Conservation (phyloP, 768 basidiomycete species). For the Termitomyces sp. region DNA sequence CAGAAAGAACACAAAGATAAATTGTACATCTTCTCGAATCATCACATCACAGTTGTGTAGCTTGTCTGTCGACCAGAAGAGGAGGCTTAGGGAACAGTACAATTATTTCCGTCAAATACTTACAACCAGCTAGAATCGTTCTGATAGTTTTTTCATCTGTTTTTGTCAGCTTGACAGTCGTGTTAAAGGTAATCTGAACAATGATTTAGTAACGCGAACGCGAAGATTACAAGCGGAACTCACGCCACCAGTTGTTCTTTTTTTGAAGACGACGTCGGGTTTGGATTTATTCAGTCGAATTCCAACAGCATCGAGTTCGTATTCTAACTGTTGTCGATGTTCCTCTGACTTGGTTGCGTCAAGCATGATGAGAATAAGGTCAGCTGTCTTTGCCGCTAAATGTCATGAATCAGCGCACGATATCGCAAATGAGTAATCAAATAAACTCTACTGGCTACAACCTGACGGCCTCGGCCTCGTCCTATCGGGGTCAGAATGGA, state of each 20-base stretch:
- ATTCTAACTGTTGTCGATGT: conserved; percentile 81
- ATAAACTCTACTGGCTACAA: conserved; percentile 72
- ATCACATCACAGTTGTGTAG: conserved; percentile 95
- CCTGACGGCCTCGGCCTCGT: conserved; percentile 91
- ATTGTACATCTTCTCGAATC: conserved; percentile 89
- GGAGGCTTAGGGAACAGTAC: background rate
- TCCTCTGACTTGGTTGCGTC: conserved; percentile 93
- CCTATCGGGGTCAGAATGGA: conserved; percentile 29
- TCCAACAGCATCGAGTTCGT: conserved; percentile 94
- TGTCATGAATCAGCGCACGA: background rate
- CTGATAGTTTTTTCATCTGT: conserved; percentile 95
- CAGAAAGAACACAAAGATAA: background rate
- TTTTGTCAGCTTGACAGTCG: conserved; percentile 89
- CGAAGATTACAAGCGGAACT: conserved; percentile 21
- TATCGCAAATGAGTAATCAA: conserved; percentile 1
- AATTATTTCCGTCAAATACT: conserved; percentile 17
- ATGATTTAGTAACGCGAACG: conserved; percentile 4
- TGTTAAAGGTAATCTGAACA: conserved; percentile 79
- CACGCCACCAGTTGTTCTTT: conserved; percentile 88
- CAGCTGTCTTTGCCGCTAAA: conserved; percentile 81
- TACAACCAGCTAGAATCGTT: conserved; percentile 86
- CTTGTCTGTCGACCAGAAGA: conserved; percentile 51
- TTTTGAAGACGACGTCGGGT: conserved; percentile 95
- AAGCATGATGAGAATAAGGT: conserved; percentile 90
- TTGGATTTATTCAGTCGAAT: conserved; percentile 87